Base-by-base conservation (phyloP, 139 green algal genomes). In the Volvox africanus region DNA sequence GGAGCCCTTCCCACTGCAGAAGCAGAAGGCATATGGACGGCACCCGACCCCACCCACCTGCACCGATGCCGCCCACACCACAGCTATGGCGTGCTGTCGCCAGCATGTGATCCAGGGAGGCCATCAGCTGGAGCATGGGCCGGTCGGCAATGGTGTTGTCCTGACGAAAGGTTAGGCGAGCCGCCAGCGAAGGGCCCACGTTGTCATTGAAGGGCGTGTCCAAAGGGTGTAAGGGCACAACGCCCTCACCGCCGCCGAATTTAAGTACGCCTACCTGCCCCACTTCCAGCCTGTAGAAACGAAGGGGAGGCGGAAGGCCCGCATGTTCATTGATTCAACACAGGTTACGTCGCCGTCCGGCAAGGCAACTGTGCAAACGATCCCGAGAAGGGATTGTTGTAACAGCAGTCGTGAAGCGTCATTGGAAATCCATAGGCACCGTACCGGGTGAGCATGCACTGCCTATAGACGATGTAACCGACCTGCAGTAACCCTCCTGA, bases 81-180 rank as follows among this genome's bases (percentile, higher is more conserved):
- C 73, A 55, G 80, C 75, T n/a, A 67, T 95, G 94, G 11, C 96
- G 62, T 3, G 97, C 98, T 0, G 78, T 36, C 21, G 97, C 95
- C 77, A 99, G 93, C 91, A 98, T 93, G 80, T 93, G 89, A 35
- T 95, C 87, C 86, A 99, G 92, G 55, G 91, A 94, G 3, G 93
- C 88, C 84, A 99, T 91, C 26, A 99, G 94, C 71, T 97, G 94
- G 76, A 98, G 93, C 95, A 99, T 96, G 24, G 98, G 98, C 61
- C 94, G 89, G 91, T 99, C 98, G 17, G 92, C 95, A 36, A 99
- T 97, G 30, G 97, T 99, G 96, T 98, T 99, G 93, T 99, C 98
- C 77, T 98, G 95, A 76, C 96, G 90, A 79, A 99, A 98, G 24
- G 93, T 88, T 86, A 98, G 92, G 61, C 91, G 61, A 16, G 92